phyloP scores from a whole-genome alignment of 305 asterid species.

The Fraxinus xanthoxyloides region DNA sequence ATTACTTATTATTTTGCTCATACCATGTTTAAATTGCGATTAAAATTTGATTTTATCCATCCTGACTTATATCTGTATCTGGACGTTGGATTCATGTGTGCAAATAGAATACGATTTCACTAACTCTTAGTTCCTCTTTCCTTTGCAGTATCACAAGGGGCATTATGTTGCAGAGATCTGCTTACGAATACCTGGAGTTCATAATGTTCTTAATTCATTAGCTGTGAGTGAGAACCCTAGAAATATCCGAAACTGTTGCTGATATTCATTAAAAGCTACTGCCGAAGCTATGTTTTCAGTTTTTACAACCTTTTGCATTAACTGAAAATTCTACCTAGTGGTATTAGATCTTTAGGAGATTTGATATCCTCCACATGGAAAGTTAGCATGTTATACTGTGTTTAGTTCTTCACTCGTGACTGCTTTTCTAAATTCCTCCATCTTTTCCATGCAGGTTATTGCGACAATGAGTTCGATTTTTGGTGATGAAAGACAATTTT shows the following conservation, averaged over 20 bases:
- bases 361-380: background rate
- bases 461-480: conserved; percentile 31
- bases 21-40: background rate
- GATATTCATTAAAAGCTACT: background rate
- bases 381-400: background rate
- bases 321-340: background rate
- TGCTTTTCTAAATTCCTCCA: background rate
- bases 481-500: conserved; percentile 26
- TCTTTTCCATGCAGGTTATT: conserved; percentile 27
- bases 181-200: conserved; percentile 40
- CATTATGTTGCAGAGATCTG: conserved; percentile 30
- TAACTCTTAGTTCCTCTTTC: background rate
- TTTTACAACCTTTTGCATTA: background rate
- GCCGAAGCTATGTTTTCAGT: background rate
- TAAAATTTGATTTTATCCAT: background rate
- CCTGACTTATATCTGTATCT: background rate
- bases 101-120: background rate
- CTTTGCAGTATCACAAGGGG: conserved; percentile 33
- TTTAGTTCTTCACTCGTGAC: background rate
- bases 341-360: background rate
- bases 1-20: background rate
- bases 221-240: conserved; percentile 33
- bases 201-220: conserved; percentile 44
- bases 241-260: background rate
- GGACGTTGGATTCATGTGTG: background rate